Percentiles rank a stretch among this genome's conserved stretches.
Conservation (phyloP, 2,329 filamentous ascomycete genomes). For the Penicillium occitanis region DNA sequence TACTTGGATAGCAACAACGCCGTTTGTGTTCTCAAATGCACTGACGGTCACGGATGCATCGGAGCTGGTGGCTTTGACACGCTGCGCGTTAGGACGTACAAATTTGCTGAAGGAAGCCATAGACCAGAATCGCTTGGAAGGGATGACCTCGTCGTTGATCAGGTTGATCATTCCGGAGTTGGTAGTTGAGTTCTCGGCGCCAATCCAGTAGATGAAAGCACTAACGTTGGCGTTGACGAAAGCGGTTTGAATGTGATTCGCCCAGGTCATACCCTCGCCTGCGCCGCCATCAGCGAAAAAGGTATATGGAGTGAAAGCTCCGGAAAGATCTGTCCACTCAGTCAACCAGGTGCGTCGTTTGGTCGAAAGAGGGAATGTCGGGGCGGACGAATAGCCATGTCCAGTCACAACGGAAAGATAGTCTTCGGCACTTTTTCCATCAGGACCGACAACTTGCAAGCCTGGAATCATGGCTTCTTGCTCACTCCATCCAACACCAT, state of each 20-base stretch:
- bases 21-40: conserved; percentile 37
- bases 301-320: conserved; percentile 42
- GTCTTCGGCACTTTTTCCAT: conserved; percentile 32
- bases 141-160: conserved; percentile 35
- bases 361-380: conserved; percentile 44
- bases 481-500: conserved; percentile 45
- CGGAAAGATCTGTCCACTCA: conserved; percentile 51
- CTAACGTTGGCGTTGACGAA: conserved; percentile 51
- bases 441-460: conserved; percentile 32
- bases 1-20: conserved; percentile 34
- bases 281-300: conserved; percentile 52
- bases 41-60: conserved; percentile 25
- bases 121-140: conserved; percentile 43
- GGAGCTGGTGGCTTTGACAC: conserved; percentile 35
- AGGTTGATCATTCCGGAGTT: conserved; percentile 40
- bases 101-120: conserved; percentile 43
- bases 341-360: conserved; percentile 53
- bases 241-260: conserved; percentile 54
- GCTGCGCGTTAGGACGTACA: conserved; percentile 41
- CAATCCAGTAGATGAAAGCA: conserved; percentile 59
- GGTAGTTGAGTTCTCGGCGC: conserved; percentile 42
- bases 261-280: conserved; percentile 58
- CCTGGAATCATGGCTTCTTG: conserved; percentile 40
- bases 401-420: conserved; percentile 44
- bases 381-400: conserved; percentile 46